phyloP scores from a whole-genome alignment of 2,329 filamentous ascomycete species.

The Sphaerulina vaccinii region DNA sequence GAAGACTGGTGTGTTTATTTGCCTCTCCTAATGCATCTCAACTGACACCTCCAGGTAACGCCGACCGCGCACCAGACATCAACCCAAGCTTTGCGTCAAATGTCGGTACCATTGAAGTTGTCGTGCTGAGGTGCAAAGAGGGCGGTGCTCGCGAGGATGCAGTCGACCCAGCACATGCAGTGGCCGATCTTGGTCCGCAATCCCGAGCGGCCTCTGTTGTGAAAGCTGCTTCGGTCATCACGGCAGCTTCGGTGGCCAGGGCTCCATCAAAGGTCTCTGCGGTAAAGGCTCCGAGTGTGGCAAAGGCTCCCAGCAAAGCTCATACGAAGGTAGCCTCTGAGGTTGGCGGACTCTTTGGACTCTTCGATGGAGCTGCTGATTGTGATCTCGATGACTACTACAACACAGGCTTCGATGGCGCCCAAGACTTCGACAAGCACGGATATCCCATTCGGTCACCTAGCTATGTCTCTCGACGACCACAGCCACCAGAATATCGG shows the following conservation, averaged over 20 bases:
- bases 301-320: slow-evolving; percentile 14
- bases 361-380: slow-evolving; percentile 39
- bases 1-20: slow-evolving; percentile 43
- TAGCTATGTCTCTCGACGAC: slow-evolving; percentile 2
- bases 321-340: slow-evolving; percentile 21
- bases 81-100: slow-evolving; percentile 40
- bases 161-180: slow-evolving; percentile 10
- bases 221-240: not conserved
- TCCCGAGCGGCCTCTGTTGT: slow-evolving; percentile 1
- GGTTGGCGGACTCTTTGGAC: slow-evolving; percentile 29
- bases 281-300: not conserved
- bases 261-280: slow-evolving; percentile 4
- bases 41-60: slow-evolving; percentile 36
- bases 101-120: slow-evolving; percentile 50
- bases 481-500: slow-evolving; percentile 2
- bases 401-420: slow-evolving; percentile 9
- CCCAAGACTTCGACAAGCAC: slow-evolving; percentile 5
- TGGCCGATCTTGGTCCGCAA: not conserved
- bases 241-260: slow-evolving; percentile 9
- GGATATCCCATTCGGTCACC: not conserved
- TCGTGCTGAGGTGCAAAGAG: slow-evolving; percentile 46
- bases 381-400: slow-evolving; percentile 10
- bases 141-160: slow-evolving; percentile 2
- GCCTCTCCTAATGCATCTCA: not conserved
- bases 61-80: slow-evolving; percentile 38